Evolutionary conservation across 2,329 filamentous ascomycete species (phyloP), one percentile per base, ranked within the genome.

Genomic region (Alternaria sp.): DNA sequence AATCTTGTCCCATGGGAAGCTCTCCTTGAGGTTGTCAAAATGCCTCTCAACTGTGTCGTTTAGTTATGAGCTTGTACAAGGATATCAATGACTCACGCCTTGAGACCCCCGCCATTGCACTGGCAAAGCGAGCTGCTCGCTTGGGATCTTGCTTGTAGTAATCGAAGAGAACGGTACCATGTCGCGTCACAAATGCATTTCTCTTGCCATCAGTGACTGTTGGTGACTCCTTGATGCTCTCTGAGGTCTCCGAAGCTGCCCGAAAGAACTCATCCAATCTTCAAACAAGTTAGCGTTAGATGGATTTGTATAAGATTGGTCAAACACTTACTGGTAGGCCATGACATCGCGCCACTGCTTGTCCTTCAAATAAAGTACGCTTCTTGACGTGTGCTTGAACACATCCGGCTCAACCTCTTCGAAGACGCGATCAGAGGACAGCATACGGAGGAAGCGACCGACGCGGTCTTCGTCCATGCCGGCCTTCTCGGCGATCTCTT

Each of bases 251-350:
- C 2, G 72, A 71, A 15, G 73, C 68, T 9, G 76, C 75, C 49
- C 66, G 66, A 60, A 77, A 70, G 61, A 75, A 72, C 33, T 78
- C 75, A 53, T 78, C 75, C 33, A 76, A 21, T 45, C 66, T 69
- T 18, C 37, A 37, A 14, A 21, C 20, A 10, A 15, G 14, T 61
- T 9, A 64, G 47, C 15, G 33, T 26, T 5, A 26, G 5, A 5
- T 41, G 0, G 0, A 23, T 3, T 28, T 18, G 21, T 12, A 3
- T 3, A 2, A 3, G 3, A 18, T 3, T 14, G 6, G 5, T 5
- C 8, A 43, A 10, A n/a, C 8, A 45, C 66, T 10, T 47, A 68
- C 67, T 73, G 65, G 21, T 66, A 68, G 23, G 68, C 63, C 55
- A 64, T 62, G 5, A 63, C 63, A 51, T 63, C 65, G 33, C 63